Evolutionary conservation across 73 alveolate species (phyloP), one percentile per base, ranked within the genome.

Genomic region (Durusdinium trenchii): DNA sequence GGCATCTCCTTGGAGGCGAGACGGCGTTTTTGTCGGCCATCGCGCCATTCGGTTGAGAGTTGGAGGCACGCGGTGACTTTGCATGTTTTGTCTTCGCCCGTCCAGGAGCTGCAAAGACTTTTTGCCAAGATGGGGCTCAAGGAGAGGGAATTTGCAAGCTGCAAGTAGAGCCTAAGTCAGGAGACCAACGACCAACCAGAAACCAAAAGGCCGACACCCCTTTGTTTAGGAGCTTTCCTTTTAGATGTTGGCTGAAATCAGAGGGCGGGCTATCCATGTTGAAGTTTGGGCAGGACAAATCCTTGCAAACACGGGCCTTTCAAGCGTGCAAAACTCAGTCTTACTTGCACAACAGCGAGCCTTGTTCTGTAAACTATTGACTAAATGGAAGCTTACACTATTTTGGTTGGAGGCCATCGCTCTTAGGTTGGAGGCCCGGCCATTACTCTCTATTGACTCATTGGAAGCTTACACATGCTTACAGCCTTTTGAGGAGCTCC

Each of bases 91-190:
- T 9, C 42, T 5, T n/a, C n/a, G 85, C 48, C 38, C 47, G 35
- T 76, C 26, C n/a, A 89, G 96, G 96, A 91, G 87, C 75, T 91
- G 9, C 50, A 75, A 5, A 86, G 87, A 14, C 86, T 91, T 20
- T 91, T 91, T n/a, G 51, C 75, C 57, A 51, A 42, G 48, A 91
- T 91, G 97, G 97, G 97, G 16, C 87, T 91, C 76, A 91, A 91
- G 97, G 97, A 87, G 57, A 28, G 32, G 45, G 48, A 32, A 23
- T 71, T 5, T 23, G 83, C 46, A 6, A n/a, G 26, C 50, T 45
- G 36, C 43, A 62, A 10, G 76, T n/a, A n/a, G n/a, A n/a, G n/a
- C n/a, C n/a, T n/a, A n/a, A n/a, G n/a, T n/a, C n/a, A n/a, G n/a
- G n/a, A n/a, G n/a, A n/a, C n/a, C n/a, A n/a, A n/a, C n/a, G n/a